These are phyloP conservation scores for Hypholoma sublateritium DNA, from an alignment of 768 basidiomycete species.

Conservation along the genomic window DNA sequence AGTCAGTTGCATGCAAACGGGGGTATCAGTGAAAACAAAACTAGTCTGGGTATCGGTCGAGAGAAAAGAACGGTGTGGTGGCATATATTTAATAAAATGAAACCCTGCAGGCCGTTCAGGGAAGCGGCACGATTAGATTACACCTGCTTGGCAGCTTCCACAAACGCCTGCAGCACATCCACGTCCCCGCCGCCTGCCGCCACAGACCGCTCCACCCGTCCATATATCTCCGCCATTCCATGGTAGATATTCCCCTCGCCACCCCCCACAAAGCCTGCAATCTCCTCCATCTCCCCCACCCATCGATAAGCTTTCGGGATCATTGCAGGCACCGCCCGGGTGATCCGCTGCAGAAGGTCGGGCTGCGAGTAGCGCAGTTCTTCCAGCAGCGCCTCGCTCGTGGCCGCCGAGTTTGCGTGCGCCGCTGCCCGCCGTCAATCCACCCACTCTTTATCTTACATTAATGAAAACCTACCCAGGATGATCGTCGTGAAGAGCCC, in stretches of 20 bases:
- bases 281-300: conserved; percentile 66
- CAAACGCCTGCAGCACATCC: conserved; percentile 40
- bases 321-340: conserved; percentile 43
- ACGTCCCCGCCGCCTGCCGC: conserved; percentile 36
- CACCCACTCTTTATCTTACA: conserved; percentile 3
- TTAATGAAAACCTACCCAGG: conserved; percentile 36
- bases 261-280: conserved; percentile 52
- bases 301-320: conserved; percentile 64
- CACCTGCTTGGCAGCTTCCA: conserved; percentile 35
- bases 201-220: conserved; percentile 40
- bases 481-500: conserved; percentile 58
- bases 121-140: conserved; percentile 15
- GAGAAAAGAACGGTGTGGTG: conserved; percentile 4
- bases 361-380: conserved; percentile 51
- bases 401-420: conserved; percentile 57
- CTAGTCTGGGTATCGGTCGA: conserved; percentile 14
- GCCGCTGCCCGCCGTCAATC: conserved; percentile 36
- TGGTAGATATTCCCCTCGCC: conserved; percentile 44
- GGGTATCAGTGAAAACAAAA: background rate
- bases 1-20: conserved; percentile 8
- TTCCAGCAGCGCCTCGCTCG: conserved; percentile 52
- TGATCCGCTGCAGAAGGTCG: conserved; percentile 38
- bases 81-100: conserved; percentile 6
- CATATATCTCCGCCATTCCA: conserved; percentile 47
- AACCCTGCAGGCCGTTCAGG: conserved; percentile 2